Conservation (phyloP, 371 early-diverging fungal genomes). For the Apophysomyces elegans region DNA sequence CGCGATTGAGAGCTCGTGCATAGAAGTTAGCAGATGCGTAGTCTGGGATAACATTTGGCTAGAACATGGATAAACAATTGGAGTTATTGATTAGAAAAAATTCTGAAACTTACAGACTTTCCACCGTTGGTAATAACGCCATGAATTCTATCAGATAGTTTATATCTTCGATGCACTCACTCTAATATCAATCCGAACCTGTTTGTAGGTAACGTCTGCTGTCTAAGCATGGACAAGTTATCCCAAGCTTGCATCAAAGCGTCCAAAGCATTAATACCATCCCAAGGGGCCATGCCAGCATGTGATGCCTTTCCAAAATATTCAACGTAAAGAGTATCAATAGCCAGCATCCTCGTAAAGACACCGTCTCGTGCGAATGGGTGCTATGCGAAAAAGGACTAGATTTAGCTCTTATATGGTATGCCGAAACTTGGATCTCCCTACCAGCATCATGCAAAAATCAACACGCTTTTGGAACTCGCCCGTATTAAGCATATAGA, state of each 20-base stretch:
- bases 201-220: conserved; percentile 65
- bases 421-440: background rate
- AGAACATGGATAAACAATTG: conserved; percentile 1
- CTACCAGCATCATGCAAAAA: conserved; percentile 75
- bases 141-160: conserved; percentile 54
- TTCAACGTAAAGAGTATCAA: conserved; percentile 51
- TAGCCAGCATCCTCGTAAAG: conserved; percentile 42
- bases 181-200: conserved; percentile 24
- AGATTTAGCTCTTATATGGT: too few relatives aligned
- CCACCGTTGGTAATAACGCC: conserved; percentile 77
- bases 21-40: conserved; percentile 50
- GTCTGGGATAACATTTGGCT: conserved; percentile 55
- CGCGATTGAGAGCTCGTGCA: conserved; percentile 51
- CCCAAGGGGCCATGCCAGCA: conserved; percentile 60
- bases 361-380: conserved; percentile 35
- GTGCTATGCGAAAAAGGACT: conserved; percentile 19
- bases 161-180: background rate
- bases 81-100: background rate
- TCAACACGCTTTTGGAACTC: conserved; percentile 65
- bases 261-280: conserved; percentile 79
- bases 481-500: conserved; percentile 62
- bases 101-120: conserved; percentile 51
- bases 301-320: conserved; percentile 70
- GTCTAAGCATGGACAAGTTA: conserved; percentile 67
- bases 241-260: conserved; percentile 66